Percentiles rank a stretch among this genome's conserved stretches.
phyloP scores from a whole-genome alignment of 1,284 basidiomycete species.

The Schizophyllum amplum region DNA sequence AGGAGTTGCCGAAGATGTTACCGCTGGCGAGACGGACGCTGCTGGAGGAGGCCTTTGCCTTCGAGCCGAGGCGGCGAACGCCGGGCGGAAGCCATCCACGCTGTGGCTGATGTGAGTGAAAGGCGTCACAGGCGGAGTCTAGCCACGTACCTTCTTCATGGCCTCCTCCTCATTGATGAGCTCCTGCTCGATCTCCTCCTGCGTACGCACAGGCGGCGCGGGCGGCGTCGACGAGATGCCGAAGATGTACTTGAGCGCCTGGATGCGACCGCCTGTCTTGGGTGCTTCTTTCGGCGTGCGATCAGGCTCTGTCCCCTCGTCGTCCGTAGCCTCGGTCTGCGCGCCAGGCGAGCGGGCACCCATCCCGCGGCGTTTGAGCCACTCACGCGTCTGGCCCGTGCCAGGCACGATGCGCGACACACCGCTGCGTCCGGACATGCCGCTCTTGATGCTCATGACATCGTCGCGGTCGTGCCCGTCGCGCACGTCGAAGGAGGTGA shows the following conservation, averaged over 20 bases:
- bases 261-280: constrained; percentile 8
- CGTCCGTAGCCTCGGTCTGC: neutral
- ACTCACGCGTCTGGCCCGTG: constrained; percentile 4
- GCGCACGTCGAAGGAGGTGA: constrained; percentile 19
- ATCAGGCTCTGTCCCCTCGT: constrained; percentile 11
- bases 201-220: neutral
- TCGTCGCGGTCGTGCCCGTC: constrained; percentile 17
- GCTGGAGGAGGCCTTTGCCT: neutral
- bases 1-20: neutral
- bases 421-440: constrained; percentile 13
- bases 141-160: constrained; percentile 1
- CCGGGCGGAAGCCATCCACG: neutral
- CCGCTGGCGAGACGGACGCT: neutral
- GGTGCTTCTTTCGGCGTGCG: constrained; percentile 1
- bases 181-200: neutral
- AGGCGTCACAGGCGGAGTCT: neutral
- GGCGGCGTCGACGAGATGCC: neutral
- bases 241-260: neutral
- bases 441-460: constrained; percentile 12
- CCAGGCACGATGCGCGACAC: constrained; percentile 12
- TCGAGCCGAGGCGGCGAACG: neutral
- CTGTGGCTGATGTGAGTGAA: neutral
- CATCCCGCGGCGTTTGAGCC: constrained; percentile 2
- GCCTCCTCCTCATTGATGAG: neutral
- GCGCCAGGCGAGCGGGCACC: neutral